phyloP scores from a whole-genome alignment of 495 filamentous ascomycete species.

The Entonaema liquescens region DNA sequence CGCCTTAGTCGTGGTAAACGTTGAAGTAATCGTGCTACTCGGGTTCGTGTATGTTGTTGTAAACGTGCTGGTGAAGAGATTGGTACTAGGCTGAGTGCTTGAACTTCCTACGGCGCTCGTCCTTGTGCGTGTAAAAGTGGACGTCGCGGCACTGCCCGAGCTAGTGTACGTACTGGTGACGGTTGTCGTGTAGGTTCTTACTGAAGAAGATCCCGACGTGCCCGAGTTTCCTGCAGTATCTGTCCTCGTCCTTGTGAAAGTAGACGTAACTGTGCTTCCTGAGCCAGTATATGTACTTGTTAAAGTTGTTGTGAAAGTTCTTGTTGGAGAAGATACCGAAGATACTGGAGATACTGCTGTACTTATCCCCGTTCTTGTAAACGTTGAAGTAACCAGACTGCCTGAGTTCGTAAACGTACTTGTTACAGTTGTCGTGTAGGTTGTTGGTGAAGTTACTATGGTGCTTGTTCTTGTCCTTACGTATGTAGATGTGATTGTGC shows the following conservation, averaged over 20 bases:
- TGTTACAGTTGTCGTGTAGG: conserved; percentile 21
- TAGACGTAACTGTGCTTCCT: conserved; percentile 8
- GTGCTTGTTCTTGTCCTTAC: conserved; percentile 15
- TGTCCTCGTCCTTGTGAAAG: conserved; percentile 9
- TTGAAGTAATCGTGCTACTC: conserved; percentile 7
- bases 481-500: conserved; percentile 11
- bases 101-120: neutral
- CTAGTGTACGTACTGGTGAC: conserved; percentile 22
- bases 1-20: conserved; percentile 13
- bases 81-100: neutral
- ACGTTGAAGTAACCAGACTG: neutral
- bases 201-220: neutral
- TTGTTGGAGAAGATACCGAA: neutral
- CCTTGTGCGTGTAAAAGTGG: conserved; percentile 22
- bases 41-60: conserved; percentile 13
- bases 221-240: neutral
- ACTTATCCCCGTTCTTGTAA: conserved; percentile 7
- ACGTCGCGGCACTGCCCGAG: conserved; percentile 12
- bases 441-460: neutral
- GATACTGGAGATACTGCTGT: conserved; percentile 1
- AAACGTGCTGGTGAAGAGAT: conserved; percentile 14
- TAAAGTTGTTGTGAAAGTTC: conserved; percentile 8
- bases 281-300: conserved; percentile 20
- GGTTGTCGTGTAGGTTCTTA: conserved; percentile 17
- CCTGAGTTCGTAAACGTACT: conserved; percentile 20